Evolutionary conservation across 306 rosid genomes (phyloP), one percentile per base, ranked within the genome.

Genomic region (Castanea crenata): DNA sequence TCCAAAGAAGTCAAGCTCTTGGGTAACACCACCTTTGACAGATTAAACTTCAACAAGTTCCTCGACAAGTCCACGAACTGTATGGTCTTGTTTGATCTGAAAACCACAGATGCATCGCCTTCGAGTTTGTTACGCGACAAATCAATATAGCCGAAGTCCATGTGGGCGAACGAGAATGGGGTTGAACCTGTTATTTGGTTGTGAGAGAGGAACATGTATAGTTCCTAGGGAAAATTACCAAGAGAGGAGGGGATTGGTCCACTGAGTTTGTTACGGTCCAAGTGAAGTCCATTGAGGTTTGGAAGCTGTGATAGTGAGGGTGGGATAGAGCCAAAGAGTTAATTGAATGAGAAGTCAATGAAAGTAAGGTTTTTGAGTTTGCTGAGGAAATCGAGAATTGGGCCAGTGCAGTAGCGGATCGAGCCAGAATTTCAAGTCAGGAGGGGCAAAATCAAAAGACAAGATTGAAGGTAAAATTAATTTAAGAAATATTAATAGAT

Each of bases 61-160:
- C 91, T 85, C 0, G 90, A 89, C 73, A 93, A 15, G 69, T 89
- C 94, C 25, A 88, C 44, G 0, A 3, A 54, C 67, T 62, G 81
- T 1, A 80, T 67, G 59, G 77, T 87, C 83, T 85, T 91, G 31
- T 82, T 81, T 11, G 14, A 1, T 3, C 92, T 89, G 41, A 93
- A 88, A 10, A 93, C 56, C 81, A 88, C 31, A 1, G 88, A 84
- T 0, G 89, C 94, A 46, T 91, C 96, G 0, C 96, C 97, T 78
- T 84, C 76, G 0, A 93, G 88, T 85, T 64, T 88, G 90, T 91
- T 93, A 4, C 94, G 77, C 0, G 92, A 87, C 6, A 91, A 75
- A 21, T 89, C 87, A 12, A 91, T 29, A 34, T 1, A 29, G 2
- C 27, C 2, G 4, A 61, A 86, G 74, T 85, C 38, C 54, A 75